phyloP scores from a whole-genome alignment of 495 filamentous ascomycete genomes.

The Tetracladium marchalianum region DNA sequence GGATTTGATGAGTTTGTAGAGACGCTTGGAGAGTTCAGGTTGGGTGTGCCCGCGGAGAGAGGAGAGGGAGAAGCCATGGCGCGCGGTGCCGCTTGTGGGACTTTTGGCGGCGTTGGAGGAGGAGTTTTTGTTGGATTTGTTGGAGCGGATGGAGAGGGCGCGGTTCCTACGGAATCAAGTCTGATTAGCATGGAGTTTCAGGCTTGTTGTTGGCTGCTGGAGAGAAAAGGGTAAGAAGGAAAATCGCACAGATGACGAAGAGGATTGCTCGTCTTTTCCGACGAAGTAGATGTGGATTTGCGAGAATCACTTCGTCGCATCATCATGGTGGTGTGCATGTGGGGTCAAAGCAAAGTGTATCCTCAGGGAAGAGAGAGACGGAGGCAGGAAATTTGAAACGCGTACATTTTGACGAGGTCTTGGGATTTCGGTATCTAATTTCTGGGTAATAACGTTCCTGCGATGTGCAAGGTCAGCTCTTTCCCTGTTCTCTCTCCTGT shows the following conservation, averaged over 20 bases:
- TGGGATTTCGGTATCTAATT: neutral
- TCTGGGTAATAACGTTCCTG: too few species aligned
- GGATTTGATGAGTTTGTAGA: slow-evolving; percentile 85
- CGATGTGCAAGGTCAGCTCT: too few species aligned
- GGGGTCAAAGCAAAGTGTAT: neutral
- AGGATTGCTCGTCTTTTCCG: slow-evolving; percentile 5
- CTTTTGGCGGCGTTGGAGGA: slow-evolving; percentile 27
- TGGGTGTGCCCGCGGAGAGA: slow-evolving; percentile 75
- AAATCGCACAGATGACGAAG: slow-evolving; percentile 4
- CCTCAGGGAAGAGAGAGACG: neutral
- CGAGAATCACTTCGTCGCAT: slow-evolving; percentile 10
- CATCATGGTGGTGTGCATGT: neutral
- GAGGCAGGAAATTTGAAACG: too few species aligned
- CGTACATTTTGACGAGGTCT: slow-evolving; percentile 9
- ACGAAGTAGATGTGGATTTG: neutral
- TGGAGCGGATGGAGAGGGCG: slow-evolving; percentile 45
- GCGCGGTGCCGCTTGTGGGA: slow-evolving; percentile 28
- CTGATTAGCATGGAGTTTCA: neutral
- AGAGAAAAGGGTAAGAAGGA: neutral
- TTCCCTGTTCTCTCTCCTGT: too few species aligned
- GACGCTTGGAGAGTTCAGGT: slow-evolving; percentile 72
- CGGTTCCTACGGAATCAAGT: slow-evolving; percentile 33
- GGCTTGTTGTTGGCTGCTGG: too few species aligned
- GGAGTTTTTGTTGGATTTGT: slow-evolving; percentile 32
- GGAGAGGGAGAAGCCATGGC: slow-evolving; percentile 56